Base-by-base conservation (phyloP, 495 filamentous ascomycete species). In the Penicillium parvum region DNA sequence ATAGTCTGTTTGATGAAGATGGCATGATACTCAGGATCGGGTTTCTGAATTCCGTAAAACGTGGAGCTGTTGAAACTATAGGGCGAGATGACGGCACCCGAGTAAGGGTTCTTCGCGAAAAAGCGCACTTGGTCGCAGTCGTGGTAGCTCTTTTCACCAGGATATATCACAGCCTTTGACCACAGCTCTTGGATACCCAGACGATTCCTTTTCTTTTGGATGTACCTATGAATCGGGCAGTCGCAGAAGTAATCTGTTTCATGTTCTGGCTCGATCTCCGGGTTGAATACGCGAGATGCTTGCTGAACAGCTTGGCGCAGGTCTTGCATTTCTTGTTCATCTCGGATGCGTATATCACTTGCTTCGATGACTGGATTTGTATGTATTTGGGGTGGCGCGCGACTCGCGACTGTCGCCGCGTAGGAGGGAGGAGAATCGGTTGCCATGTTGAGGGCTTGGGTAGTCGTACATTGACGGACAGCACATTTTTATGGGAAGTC, bases 211-310 rank as follows among this genome's bases (percentile, higher is more conserved):
- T 73, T 74, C 16, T 32, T 49, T 17, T 28, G 29, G 29, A 52
- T 40, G 36, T 69, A 71, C 17, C 45, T 41, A 43, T 69, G 65
- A 19, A 68, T 54, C 15, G 41, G 26, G 40, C 67, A 71, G 18
- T 34, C 36, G 26, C 67, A 69, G 2, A 44, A 43, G 20, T 52
- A 47, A 9, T 62, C 58, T 5, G 52, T 49, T 7, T 72, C 64
- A 38, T 72, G 69, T 36, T 74, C 71, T 11, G 71, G 71, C 37
- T 74, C 71, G 35, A 74, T 70, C 29, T 74, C 71, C 21, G 53
- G 53, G 39, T 74, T 73, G 49, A 63, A 74, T 14, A 74, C 72
- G 5, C 40, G 35, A 49, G 58, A 57, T 12, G 39, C 9, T 7
- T 45, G 41, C 34, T 72, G 69, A 9, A 70, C 43, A 15, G 23